phyloP scores from a whole-genome alignment of 2,329 filamentous ascomycete species.

The Pestalotiopsis sp. region DNA sequence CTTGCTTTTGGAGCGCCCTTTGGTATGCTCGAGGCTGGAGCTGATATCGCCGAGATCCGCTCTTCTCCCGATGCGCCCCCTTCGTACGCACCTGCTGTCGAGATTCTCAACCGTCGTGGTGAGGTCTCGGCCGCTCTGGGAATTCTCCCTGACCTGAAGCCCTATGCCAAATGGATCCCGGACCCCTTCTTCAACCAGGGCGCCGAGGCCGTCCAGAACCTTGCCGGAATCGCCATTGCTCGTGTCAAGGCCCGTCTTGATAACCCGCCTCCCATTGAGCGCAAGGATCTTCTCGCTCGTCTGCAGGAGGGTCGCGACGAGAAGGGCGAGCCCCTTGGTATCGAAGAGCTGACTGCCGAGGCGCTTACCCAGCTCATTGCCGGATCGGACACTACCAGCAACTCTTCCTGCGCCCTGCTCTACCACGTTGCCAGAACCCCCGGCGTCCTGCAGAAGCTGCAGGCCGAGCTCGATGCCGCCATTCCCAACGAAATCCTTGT shows the following conservation, averaged over 20 bases:
- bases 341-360: conserved; percentile 84
- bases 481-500: conserved; percentile 65
- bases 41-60: conserved; percentile 76
- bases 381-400: conserved; percentile 76
- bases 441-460: conserved; percentile 71
- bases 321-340: conserved; percentile 73
- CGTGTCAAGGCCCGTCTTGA: conserved; percentile 76
- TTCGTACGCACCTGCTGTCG: conserved; percentile 76
- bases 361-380: conserved; percentile 87
- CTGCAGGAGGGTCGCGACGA: conserved; percentile 87
- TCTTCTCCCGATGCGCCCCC: conserved; percentile 61
- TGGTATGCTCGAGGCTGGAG: conserved; percentile 78
- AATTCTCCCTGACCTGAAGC: conserved; percentile 72
- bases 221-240: conserved; percentile 87
- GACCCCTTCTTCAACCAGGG: conserved; percentile 82
- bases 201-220: conserved; percentile 72
- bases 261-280: conserved; percentile 64
- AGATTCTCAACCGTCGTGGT: conserved; percentile 85
- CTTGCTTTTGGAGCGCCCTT: conserved; percentile 77
- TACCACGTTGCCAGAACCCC: conserved; percentile 75
- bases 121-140: conserved; percentile 85
- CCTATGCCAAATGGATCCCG: conserved; percentile 78
- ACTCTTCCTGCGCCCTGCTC: conserved; percentile 81
- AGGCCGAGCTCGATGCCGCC: conserved; percentile 73
- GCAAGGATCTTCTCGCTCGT: conserved; percentile 79